Conservation (phyloP, 1,284 basidiomycete species). For the Leccinum ponderosum region DNA sequence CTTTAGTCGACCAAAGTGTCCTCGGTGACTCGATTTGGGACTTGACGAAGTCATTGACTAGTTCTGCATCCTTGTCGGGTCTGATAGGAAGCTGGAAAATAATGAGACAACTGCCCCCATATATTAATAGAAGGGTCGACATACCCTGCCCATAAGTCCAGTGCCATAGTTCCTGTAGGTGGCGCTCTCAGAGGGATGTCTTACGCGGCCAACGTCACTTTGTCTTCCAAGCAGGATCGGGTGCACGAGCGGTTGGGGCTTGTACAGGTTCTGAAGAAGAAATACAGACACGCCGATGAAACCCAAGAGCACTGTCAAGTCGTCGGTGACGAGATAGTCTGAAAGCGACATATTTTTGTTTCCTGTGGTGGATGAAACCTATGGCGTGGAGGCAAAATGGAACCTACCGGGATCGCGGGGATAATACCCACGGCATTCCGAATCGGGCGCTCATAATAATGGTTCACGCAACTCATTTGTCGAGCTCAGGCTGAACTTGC, state of each 20-base stretch:
- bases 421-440: too few relatives aligned
- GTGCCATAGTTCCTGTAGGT: conserved; percentile 83
- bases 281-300: conserved; percentile 73
- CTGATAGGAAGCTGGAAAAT: conserved; percentile 63
- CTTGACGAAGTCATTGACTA: conserved; percentile 66
- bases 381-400: not conserved
- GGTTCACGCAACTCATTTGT: too few relatives aligned
- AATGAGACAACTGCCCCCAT: not conserved
- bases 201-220: conserved; percentile 77
- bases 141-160: conserved; percentile 72
- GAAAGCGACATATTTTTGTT: conserved; percentile 41
- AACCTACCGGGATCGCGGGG: conserved; percentile 10
- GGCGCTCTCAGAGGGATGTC: conserved; percentile 73
- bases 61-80: conserved; percentile 67
- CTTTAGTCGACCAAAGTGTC: conserved; percentile 77
- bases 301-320: conserved; percentile 71
- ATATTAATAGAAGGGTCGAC: conserved; percentile 22
- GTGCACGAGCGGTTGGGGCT: conserved; percentile 77
- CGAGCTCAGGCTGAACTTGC: too few relatives aligned
- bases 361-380: not conserved
- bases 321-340: conserved; percentile 69
- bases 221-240: conserved; percentile 81
- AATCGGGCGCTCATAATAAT: too few relatives aligned
- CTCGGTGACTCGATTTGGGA: conserved; percentile 64
- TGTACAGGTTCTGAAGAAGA: conserved; percentile 72